These are phyloP conservation scores for Solanum neorickii DNA, from an alignment of 257 asterid genomes.

Conservation along the genomic window DNA sequence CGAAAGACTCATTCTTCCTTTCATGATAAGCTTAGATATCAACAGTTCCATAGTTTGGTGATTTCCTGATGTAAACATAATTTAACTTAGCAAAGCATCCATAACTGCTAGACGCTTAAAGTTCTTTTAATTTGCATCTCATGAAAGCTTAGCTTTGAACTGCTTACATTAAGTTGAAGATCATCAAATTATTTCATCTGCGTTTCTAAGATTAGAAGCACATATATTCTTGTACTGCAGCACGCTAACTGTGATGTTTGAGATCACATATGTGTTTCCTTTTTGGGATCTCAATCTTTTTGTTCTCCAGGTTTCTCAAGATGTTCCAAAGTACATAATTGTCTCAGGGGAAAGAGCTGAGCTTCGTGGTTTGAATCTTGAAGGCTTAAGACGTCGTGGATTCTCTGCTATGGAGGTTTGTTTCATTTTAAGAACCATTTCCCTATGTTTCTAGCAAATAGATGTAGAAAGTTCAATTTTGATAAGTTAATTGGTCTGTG, in stretches of 20 bases:
- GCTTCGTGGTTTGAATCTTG: constrained; percentile 79
- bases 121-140: background rate
- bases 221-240: background rate
- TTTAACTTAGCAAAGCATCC: background rate
- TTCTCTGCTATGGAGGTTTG: constrained; percentile 68
- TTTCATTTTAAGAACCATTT: background rate
- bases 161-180: background rate
- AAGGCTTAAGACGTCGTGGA: constrained; percentile 86
- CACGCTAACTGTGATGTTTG: background rate
- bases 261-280: background rate
- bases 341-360: constrained; percentile 97
- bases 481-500: background rate
- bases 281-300: background rate
- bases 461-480: background rate
- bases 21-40: background rate
- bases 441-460: background rate
- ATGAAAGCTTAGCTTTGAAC: background rate
- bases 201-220: background rate
- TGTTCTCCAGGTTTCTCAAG: constrained; percentile 61
- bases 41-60: background rate
- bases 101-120: background rate
- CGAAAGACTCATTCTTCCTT: background rate
- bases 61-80: background rate
- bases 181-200: background rate
- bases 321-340: constrained; percentile 86